Evolutionary conservation across 2,329 filamentous ascomycete genomes (phyloP), one percentile per base, ranked within the genome.

Genomic region (Pseudogymnoascus sp.): DNA sequence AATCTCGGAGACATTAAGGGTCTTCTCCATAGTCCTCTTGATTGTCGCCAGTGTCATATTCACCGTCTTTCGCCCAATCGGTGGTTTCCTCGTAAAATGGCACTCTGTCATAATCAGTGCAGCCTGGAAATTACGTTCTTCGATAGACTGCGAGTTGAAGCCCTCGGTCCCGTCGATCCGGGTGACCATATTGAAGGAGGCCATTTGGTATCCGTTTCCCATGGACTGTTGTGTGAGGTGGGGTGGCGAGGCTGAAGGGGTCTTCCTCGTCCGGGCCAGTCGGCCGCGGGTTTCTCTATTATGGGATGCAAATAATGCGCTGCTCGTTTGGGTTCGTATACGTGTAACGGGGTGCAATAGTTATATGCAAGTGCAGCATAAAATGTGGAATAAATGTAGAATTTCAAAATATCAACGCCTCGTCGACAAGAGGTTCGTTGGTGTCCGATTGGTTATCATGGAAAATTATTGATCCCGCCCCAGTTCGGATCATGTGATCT

Each of bases 41-140:
- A 88, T 78, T 76, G 87, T 84, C 62, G 79, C 79, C 66, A 78
- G 80, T 60, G 86, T 80, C 67, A 80, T 82, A 38, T 78, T 75
- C 65, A 81, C 79, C 10, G 83, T 84, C 68, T 79, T 78, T 17
- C 80, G 78, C 1, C 85, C 84, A 76, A 87, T 84, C 33, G 80
- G 77, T 50, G 83, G 82, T 23, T 79, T 77, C 66, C 81, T 77
- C 65, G 80, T 82, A 71, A 84, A 86, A 74, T 87, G 83, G 50
- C 82, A 82, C 72, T 87, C 84, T 62, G 87, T 78, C 69, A 82
- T 83, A 70, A 86, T 81, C 71, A 88, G 78, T 15, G 82, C 83
- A 1, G 82, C 82, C 2, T 80, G 79, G 73, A 88, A 87, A 72
- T 79, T 82, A 65, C 85, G 78, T 75, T 88, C 85, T 74, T 88